phyloP scores from a whole-genome alignment of 768 basidiomycete species.

The Suillus lakei region DNA sequence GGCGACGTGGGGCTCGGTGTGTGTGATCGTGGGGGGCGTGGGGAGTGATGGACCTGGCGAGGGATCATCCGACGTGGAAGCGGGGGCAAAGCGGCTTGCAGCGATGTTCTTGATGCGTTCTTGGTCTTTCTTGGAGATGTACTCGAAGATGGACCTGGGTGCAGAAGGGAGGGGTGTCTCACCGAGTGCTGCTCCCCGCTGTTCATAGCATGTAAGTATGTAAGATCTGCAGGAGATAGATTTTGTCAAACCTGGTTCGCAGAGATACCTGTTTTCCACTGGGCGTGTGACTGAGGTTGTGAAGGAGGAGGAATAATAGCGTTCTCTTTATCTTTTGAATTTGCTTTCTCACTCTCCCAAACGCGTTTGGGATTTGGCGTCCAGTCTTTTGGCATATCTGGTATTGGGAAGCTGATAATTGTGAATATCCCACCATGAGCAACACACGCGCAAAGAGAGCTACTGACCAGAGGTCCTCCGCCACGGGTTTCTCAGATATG shows the following conservation, averaged over 20 bases:
- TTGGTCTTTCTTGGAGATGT: slow-evolving; percentile 88
- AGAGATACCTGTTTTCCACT: slow-evolving; percentile 65
- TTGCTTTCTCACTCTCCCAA: slow-evolving; percentile 57
- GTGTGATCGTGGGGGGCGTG: slow-evolving; percentile 54
- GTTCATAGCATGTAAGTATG: slow-evolving; percentile 14
- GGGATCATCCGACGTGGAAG: slow-evolving; percentile 32
- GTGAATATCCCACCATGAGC: background rate
- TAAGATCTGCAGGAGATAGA: background rate
- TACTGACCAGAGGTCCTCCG: slow-evolving; percentile 71
- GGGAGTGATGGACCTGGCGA: slow-evolving; percentile 32
- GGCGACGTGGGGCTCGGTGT: slow-evolving; percentile 77
- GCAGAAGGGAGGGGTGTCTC: slow-evolving; percentile 74
- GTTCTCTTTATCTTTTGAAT: slow-evolving; percentile 51
- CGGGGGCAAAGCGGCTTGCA: slow-evolving; percentile 29
- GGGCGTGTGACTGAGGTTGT: slow-evolving; percentile 41
- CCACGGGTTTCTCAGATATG: slow-evolving; percentile 66
- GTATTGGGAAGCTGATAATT: slow-evolving; percentile 73
- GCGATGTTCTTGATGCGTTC: slow-evolving; percentile 78
- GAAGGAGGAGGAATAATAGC: slow-evolving; percentile 26
- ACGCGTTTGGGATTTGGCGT: slow-evolving; percentile 80
- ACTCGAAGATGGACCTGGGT: slow-evolving; percentile 91
- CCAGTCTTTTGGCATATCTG: slow-evolving; percentile 86
- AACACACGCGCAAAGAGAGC: slow-evolving; percentile 3
- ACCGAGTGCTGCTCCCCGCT: slow-evolving; percentile 87
- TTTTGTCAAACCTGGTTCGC: slow-evolving; percentile 68